Evolutionary conservation across 768 basidiomycete genomes (phyloP).

Genomic region (Trametes gibbosa): DNA sequence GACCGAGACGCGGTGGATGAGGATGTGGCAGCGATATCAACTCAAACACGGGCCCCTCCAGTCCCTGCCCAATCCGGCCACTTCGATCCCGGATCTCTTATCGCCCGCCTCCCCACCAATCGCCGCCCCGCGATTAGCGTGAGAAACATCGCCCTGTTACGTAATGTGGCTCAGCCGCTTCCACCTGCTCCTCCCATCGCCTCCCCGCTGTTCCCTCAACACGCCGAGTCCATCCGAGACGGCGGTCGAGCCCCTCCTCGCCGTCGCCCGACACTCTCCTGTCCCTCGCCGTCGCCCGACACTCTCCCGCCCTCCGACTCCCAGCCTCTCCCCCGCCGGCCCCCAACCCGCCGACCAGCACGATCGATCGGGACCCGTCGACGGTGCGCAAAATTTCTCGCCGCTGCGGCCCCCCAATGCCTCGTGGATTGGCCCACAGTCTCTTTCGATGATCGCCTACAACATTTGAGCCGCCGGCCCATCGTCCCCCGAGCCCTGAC

Average conservation of each 20-base stretch:
- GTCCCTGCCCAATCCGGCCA: conserved; percentile 1
- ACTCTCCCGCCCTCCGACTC: too few species aligned
- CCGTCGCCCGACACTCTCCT: too few species aligned
- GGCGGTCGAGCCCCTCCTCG: neutral
- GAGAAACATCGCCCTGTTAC: conserved; percentile 3
- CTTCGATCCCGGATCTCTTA: conserved; percentile 7
- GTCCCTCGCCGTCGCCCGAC: too few species aligned
- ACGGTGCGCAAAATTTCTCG: neutral
- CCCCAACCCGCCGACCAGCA: too few species aligned
- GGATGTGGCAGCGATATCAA: conserved; percentile 18
- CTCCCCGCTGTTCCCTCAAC: conserved; percentile 4
- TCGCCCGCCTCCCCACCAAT: conserved; percentile 14
- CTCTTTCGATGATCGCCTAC: neutral
- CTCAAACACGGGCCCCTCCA: neutral
- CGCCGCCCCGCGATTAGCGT: conserved; percentile 7
- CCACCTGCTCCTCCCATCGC: conserved; percentile 4
- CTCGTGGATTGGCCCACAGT: neutral
- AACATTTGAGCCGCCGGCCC: neutral
- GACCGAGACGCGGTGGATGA: neutral
- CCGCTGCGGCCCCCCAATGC: neutral
- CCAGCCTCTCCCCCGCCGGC: too few species aligned
- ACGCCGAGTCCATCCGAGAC: neutral
- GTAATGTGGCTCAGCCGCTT: conserved; percentile 7
- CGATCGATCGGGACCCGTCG: neutral
- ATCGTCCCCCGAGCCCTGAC: too few species aligned